A percentile compares a stretch with the other conserved stretches of the same genome.
phyloP scores from a whole-genome alignment of 768 basidiomycete genomes.

The Kwoniella mangroviensis region DNA sequence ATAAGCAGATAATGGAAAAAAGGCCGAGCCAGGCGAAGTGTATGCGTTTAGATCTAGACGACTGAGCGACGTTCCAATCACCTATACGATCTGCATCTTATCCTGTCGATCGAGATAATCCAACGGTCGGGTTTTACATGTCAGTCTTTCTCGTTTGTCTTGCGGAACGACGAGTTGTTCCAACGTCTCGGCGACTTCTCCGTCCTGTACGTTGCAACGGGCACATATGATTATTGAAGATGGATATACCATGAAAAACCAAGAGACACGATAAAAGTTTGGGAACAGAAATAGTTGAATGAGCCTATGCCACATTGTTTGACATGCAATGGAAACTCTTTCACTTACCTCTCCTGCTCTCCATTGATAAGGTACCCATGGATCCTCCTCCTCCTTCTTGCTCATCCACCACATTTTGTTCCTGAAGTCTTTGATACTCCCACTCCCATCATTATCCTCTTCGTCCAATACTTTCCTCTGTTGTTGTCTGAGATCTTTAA shows the following conservation, averaged over 20 bases:
- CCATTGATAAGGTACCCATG: conserved; percentile 48
- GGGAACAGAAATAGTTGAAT: too few species aligned
- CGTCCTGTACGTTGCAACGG: conserved; percentile 26
- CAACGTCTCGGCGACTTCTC: conserved; percentile 30
- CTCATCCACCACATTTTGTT: conserved; percentile 47
- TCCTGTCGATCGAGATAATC: conserved; percentile 43
- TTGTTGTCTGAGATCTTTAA: conserved; percentile 13
- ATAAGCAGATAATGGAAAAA: background rate
- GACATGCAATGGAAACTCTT: too few species aligned
- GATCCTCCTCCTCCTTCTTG: conserved; percentile 42
- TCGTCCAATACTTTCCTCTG: conserved; percentile 31
- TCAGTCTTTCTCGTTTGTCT: conserved; percentile 37
- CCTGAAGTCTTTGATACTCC: conserved; percentile 50
- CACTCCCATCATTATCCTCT: conserved; percentile 48
- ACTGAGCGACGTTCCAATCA: background rate
- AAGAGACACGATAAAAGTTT: too few species aligned
- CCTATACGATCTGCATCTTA: conserved; percentile 15
- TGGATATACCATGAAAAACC: too few species aligned
- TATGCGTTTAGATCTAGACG: background rate
- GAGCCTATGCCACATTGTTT: too few species aligned
- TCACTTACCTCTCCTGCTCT: conserved; percentile 35
- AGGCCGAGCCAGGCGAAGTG: background rate
- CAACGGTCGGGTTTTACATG: conserved; percentile 42
- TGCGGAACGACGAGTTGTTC: conserved; percentile 40
- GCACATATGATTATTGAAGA: too few species aligned